Evolutionary conservation across 768 basidiomycete species (phyloP).

Genomic region (Boletus edulis): DNA sequence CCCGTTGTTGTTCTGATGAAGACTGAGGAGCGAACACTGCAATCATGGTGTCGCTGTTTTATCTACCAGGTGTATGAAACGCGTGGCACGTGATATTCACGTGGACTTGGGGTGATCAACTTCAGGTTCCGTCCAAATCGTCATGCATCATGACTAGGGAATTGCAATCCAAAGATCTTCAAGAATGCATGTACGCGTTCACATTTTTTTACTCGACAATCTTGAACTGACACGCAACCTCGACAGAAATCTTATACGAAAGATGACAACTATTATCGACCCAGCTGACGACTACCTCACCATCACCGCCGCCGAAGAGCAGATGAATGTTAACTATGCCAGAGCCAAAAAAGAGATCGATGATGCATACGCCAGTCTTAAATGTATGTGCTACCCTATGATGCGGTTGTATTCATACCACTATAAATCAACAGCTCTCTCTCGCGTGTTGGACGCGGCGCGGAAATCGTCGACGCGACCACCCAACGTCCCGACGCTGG

Average conservation of each 20-base stretch:
- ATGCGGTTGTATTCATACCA: neutral
- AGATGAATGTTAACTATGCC: conserved; percentile 55
- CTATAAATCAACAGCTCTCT: conserved; percentile 46
- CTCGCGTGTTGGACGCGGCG: conserved; percentile 64
- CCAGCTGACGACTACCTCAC: conserved; percentile 78
- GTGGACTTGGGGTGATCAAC: neutral
- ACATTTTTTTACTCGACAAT: neutral
- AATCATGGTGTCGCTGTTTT: no score
- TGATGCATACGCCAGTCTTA: conserved; percentile 60
- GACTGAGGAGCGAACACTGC: no score
- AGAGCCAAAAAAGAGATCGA: conserved; percentile 66
- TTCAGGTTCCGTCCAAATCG: neutral
- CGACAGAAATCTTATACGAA: conserved; percentile 61
- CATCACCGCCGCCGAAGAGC: conserved; percentile 71
- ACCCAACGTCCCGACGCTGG: conserved; percentile 62
- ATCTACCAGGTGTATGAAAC: neutral
- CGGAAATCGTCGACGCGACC: conserved; percentile 71
- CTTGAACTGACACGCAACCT: conserved; percentile 1
- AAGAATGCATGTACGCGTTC: conserved; percentile 33
- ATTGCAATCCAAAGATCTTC: conserved; percentile 32
- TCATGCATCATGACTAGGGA: conserved; percentile 30
- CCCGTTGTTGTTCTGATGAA: no score
- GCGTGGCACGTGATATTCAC: conserved; percentile 21
- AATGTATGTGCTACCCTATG: conserved; percentile 40
- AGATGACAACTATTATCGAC: conserved; percentile 71